Percentiles rank a stretch among this genome's conserved stretches.
Evolutionary conservation across 169 alveolate genomes (phyloP).

Genomic region (Babesia bigemina): DNA sequence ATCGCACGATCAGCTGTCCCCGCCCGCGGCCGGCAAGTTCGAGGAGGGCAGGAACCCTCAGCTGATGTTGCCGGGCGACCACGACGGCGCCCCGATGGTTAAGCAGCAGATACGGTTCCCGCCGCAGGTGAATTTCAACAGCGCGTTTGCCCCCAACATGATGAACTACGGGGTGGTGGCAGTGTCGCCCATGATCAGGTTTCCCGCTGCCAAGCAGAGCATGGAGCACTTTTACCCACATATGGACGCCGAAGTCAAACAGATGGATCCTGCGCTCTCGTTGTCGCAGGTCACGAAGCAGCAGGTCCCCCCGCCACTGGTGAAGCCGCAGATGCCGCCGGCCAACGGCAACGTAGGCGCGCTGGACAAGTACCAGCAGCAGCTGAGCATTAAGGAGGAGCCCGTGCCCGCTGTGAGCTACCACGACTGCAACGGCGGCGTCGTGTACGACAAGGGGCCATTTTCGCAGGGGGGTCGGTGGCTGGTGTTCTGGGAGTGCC

Average conservation of each 20-base stretch:
- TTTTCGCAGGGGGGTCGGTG: conserved; percentile 72
- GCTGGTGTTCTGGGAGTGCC: conserved; percentile 71
- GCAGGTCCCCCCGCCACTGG: conserved; percentile 1
- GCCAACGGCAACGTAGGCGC: background rate
- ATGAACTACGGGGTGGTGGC: conserved; percentile 17
- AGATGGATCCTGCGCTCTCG: background rate
- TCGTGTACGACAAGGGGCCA: conserved; percentile 67
- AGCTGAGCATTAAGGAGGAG: background rate
- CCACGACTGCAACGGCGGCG: conserved; percentile 53
- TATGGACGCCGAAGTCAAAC: conserved; percentile 4
- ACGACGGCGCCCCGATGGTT: background rate
- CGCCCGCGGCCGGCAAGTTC: background rate
- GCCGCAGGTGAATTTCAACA: conserved; percentile 4
- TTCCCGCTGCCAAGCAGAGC: conserved; percentile 5
- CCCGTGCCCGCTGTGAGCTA: conserved; percentile 7
- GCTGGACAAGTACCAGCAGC: conserved; percentile 7
- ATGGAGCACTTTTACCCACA: background rate
- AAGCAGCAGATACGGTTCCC: conserved; percentile 8
- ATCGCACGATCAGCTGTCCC: conserved; percentile 12
- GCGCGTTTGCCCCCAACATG: conserved; percentile 12
- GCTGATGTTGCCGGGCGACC: conserved; percentile 1
- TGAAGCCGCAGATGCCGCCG: background rate
- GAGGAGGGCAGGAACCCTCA: conserved; percentile 9
- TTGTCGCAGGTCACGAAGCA: background rate
- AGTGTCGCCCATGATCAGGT: conserved; percentile 9